Evolutionary conservation across 306 rosid genomes (phyloP).

Genomic region (Quercus engelmannii): DNA sequence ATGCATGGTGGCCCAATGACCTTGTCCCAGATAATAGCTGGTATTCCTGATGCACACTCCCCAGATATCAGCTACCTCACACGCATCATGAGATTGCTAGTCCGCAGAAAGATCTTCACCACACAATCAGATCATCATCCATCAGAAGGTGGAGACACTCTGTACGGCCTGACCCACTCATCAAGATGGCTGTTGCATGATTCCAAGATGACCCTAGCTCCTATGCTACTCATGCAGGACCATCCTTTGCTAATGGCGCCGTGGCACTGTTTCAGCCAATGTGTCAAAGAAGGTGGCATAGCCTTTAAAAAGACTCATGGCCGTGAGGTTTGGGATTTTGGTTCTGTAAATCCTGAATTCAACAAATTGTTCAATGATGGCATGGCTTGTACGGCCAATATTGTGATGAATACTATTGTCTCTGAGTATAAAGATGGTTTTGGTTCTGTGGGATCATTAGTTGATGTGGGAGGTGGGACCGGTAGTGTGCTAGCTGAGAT

Average conservation of each 20-base stretch:
- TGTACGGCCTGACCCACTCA: slow-evolving; percentile 23
- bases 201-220: slow-evolving; percentile 14
- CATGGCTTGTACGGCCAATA: slow-evolving; percentile 29
- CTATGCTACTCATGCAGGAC: slow-evolving; percentile 18
- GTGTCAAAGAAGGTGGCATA: slow-evolving; percentile 16
- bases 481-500: slow-evolving; percentile 23
- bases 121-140: background rate
- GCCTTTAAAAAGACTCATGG: slow-evolving; percentile 35
- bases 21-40: slow-evolving; percentile 26
- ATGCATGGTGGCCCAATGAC: slow-evolving; percentile 26
- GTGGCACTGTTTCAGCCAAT: slow-evolving; percentile 28
- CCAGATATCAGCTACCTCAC: slow-evolving; percentile 26
- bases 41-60: slow-evolving; percentile 2
- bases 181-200: slow-evolving; percentile 34
- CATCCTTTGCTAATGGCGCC: slow-evolving; percentile 14
- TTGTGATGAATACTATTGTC: slow-evolving; percentile 2
- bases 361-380: slow-evolving; percentile 32
- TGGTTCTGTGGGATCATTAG: slow-evolving; percentile 12
- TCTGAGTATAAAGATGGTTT: slow-evolving; percentile 21
- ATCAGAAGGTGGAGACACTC: slow-evolving; percentile 13
- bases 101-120: slow-evolving; percentile 28
- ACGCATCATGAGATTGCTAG: slow-evolving; percentile 39
- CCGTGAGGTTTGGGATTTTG: slow-evolving; percentile 29
- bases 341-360: slow-evolving; percentile 12
- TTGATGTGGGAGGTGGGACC: slow-evolving; percentile 43